Evolutionary conservation across 371 early-diverging fungal species (phyloP).

Genomic region (Mortierella sp.): DNA sequence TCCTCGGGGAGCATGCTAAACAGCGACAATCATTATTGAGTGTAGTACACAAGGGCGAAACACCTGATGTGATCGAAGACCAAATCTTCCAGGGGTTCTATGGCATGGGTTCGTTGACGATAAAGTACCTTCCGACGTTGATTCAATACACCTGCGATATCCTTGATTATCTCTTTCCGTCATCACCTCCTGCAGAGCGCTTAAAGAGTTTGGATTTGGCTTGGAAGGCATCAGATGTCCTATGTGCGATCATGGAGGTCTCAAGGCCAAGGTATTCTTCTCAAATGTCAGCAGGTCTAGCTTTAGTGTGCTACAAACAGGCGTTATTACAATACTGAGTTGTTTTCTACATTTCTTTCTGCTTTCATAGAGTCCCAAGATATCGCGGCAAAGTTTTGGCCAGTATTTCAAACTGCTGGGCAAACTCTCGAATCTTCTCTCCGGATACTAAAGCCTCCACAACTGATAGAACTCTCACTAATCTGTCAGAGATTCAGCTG

Average conservation of each 20-base stretch:
- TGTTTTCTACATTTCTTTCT: not conserved
- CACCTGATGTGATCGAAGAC: not conserved
- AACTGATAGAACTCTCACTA: not conserved
- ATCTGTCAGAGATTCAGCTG: constrained; percentile 7
- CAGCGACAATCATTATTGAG: not conserved
- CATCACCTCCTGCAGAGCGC: constrained; percentile 25
- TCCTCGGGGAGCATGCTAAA: constrained; percentile 14
- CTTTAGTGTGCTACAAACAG: not conserved
- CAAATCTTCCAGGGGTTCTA: constrained; percentile 22
- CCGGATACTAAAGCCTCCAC: not conserved
- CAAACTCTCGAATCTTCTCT: constrained; percentile 41
- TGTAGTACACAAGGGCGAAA: not conserved
- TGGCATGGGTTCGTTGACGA: constrained; percentile 39
- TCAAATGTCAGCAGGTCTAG: no score
- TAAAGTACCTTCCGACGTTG: constrained; percentile 41
- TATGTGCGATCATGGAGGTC: constrained; percentile 30
- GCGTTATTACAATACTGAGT: not conserved
- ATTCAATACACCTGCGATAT: constrained; percentile 22
- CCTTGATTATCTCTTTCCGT: constrained; percentile 32
- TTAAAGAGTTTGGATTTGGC: constrained; percentile 31
- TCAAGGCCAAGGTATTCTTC: constrained; percentile 31
- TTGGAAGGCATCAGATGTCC: constrained; percentile 19
- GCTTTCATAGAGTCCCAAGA: constrained; percentile 20
- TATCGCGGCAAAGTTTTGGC: constrained; percentile 44
- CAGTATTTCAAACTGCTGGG: constrained; percentile 44